Conservation (phyloP, 352 stramenopile genomes). For the Pythium rhizo-oryzae region DNA sequence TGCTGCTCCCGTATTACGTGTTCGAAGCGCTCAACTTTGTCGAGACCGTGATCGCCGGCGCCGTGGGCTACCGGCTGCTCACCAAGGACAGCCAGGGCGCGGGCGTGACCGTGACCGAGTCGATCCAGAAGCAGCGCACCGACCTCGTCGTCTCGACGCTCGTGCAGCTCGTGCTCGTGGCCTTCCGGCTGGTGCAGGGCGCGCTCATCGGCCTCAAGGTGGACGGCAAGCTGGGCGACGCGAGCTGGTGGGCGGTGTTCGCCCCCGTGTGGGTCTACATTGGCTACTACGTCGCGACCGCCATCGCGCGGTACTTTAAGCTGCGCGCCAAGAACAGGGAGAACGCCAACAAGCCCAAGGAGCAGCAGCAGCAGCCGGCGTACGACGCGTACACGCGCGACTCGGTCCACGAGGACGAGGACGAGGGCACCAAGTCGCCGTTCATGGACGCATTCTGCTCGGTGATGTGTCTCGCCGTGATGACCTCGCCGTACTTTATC, state of each 20-base stretch:
- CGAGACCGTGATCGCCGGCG: slow-evolving; percentile 53
- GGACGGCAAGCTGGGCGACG: slow-evolving; percentile 48
- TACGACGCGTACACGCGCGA: slow-evolving; percentile 81
- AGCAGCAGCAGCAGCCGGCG: slow-evolving; percentile 42
- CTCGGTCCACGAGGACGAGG: slow-evolving; percentile 61
- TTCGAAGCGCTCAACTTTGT: slow-evolving; percentile 73
- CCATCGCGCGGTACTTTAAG: slow-evolving; percentile 57
- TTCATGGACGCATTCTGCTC: slow-evolving; percentile 59
- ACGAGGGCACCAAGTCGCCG: slow-evolving; percentile 61
- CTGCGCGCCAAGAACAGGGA: slow-evolving; percentile 46
- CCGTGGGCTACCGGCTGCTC: slow-evolving; percentile 69
- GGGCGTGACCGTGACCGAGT: slow-evolving; percentile 68
- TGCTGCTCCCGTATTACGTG: slow-evolving; percentile 81
- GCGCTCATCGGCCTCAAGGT: slow-evolving; percentile 74
- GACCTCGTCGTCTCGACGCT: slow-evolving; percentile 44
- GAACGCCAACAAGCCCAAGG: slow-evolving; percentile 32
- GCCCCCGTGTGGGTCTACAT: slow-evolving; percentile 80
- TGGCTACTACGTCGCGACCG: slow-evolving; percentile 55
- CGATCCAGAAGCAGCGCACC: slow-evolving; percentile 64
- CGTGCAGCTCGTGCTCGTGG: slow-evolving; percentile 47
- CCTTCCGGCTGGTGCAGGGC: slow-evolving; percentile 60
- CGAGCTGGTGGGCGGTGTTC: slow-evolving; percentile 85
- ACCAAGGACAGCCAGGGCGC: slow-evolving; percentile 77
- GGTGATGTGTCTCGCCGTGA: slow-evolving; percentile 35
- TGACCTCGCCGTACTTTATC: slow-evolving; percentile 83